Conservation (phyloP, 306 rosid genomes). For the Arachis hypogaea region DNA sequence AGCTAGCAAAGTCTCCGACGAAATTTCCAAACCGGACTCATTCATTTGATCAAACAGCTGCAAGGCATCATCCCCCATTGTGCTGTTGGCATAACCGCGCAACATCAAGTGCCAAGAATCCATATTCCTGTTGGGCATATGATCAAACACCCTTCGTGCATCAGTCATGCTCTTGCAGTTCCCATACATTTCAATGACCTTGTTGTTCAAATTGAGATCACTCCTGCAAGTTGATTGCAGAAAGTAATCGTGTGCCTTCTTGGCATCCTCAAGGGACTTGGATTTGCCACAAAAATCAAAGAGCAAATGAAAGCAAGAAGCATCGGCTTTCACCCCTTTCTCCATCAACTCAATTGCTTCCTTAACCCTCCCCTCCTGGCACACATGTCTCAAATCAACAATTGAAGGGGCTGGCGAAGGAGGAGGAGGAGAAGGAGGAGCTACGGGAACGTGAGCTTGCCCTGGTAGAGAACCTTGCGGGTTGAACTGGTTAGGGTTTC, state of each 20-base stretch:
- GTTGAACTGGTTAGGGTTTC: constrained; percentile 46
- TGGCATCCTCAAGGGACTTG: constrained; percentile 71
- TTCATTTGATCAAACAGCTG: constrained; percentile 80
- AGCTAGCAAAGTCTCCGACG: constrained; percentile 67
- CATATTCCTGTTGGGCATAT: constrained; percentile 66
- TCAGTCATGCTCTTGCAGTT: constrained; percentile 78
- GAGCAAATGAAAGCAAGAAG: constrained; percentile 58
- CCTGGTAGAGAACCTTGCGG: constrained; percentile 43
- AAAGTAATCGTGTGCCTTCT: constrained; percentile 78
- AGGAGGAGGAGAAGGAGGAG: background rate
- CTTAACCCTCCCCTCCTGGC: constrained; percentile 67
- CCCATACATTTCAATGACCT: constrained; percentile 79
- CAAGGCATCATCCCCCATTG: constrained; percentile 84
- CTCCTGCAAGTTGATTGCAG: constrained; percentile 74
- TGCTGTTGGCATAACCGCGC: constrained; percentile 66
- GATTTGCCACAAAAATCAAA: constrained; percentile 62
- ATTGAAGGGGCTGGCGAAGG: constrained; percentile 39
- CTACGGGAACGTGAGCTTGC: constrained; percentile 33
- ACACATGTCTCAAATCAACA: constrained; percentile 58
- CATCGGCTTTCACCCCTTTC: constrained; percentile 76
- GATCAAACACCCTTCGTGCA: constrained; percentile 89
- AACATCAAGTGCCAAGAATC: constrained; percentile 88
- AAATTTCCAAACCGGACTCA: constrained; percentile 64
- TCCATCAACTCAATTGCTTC: constrained; percentile 79
- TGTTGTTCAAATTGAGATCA: constrained; percentile 58